phyloP scores from a whole-genome alignment of 169 alveolate genomes.

The Plasmodium gaboni region DNA sequence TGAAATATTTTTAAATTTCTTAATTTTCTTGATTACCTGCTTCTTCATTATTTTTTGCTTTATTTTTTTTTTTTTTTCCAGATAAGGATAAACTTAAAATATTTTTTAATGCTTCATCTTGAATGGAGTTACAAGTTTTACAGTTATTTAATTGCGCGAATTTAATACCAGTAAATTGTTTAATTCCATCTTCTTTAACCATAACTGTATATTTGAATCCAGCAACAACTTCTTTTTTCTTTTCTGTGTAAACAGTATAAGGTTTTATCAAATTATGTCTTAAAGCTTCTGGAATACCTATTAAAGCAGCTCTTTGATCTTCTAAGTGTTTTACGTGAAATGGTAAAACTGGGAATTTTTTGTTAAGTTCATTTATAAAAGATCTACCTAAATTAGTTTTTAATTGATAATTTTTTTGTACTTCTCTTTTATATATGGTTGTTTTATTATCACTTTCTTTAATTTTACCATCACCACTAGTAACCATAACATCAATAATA shows the following conservation, averaged over 20 bases:
- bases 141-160: constrained; percentile 59
- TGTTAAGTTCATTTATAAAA: constrained; percentile 94
- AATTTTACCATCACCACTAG: constrained; percentile 96
- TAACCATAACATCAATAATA: constrained; percentile 93
- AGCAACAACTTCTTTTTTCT: constrained; percentile 94
- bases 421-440: constrained; percentile 94
- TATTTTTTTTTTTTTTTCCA: constrained; percentile 36
- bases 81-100: constrained; percentile 17
- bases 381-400: constrained; percentile 95
- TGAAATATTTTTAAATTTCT: background rate
- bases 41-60: constrained; percentile 28
- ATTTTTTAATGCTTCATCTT: constrained; percentile 43
- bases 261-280: constrained; percentile 95
- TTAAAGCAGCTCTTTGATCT: constrained; percentile 88
- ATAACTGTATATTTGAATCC: constrained; percentile 94
- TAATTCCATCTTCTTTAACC: constrained; percentile 91
- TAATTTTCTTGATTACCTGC: constrained; percentile 1
- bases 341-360: constrained; percentile 89
- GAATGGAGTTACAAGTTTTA: constrained; percentile 35
- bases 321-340: constrained; percentile 85
- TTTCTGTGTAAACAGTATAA: constrained; percentile 94
- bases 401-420: constrained; percentile 94
- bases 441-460: constrained; percentile 94
- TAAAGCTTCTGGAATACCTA: constrained; percentile 97
- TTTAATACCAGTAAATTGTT: constrained; percentile 86